Base-by-base conservation (phyloP, 192 early-diverging fungal species). In the Dissophora globulifera region DNA sequence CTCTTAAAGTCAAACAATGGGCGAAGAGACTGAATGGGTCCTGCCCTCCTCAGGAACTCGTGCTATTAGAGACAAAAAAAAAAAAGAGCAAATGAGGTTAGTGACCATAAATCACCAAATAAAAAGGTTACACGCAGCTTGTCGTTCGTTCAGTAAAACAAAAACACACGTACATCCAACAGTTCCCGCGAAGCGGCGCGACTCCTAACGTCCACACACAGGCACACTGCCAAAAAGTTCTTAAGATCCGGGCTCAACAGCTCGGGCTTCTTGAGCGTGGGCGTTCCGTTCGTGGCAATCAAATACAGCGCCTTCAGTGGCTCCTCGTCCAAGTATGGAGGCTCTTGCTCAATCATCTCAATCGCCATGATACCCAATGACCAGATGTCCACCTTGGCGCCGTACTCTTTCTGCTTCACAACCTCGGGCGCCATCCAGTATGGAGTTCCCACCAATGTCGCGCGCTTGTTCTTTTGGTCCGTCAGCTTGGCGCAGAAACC, bases 291-390 rank as follows among this genome's bases (percentile, higher is more conserved):
- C 46, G 95, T 98, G 8, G 95, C 96, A 82, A 98, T 96, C 60
- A 98, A 81, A 51, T 96, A 98, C 53, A 96, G 81, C n/a, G 96
- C 96, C 81, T 93, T 92, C 66, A 98, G 84, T 30, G 96, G 93
- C 70, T 96, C 93, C 81, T 98, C 96, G 61, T 96, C 91, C 64
- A 98, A 78, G 62, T 98, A 98, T 54, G 96, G 96, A 10, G 95
- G 96, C 67, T 98, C 96, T 56, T 92, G 92, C 79, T 98, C 96
- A 59, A 98, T 89, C 96, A 98, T 96, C 79, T 98, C 95, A 54
- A 96, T 95, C 2, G 93, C 94, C 95, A 96, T 98, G 71, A 98
- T 96, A 50, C 96, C 95, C 40, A 96, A 79, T 4, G 94, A 96
- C 96, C 96, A 94, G 62, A 92, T 87, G 70, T 94, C 91, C 16